Base-by-base conservation (phyloP, 2,329 filamentous ascomycete species). In the Botrytis aclada region DNA sequence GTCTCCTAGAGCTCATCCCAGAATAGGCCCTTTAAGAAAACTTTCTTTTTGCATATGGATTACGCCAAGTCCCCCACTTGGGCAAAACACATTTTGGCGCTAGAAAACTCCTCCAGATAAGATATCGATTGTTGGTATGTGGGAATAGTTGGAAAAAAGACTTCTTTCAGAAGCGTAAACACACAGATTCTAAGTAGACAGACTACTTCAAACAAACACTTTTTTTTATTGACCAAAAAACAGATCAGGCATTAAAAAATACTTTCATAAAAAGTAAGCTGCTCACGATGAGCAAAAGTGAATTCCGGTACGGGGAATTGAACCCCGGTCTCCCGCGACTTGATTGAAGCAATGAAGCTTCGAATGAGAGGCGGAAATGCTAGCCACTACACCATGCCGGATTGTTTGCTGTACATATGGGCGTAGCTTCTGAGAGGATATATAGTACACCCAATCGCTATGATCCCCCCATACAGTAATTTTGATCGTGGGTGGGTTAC, bases 341-440 rank as follows among this genome's bases (percentile, higher is more conserved):
- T 64, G 10, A 34, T 18, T 25, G 10, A 34, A 45, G 1, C 29
- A 3, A 1, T 41, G 0, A 34, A 20, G 29, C 29, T 47, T 34
- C 10, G 12, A 39, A 29, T 66, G 64, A 66, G 45, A 66, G 64
- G 64, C 64, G 64, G 64, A 66, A 54, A 66, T 66, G 64, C 64
- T 66, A 66, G 32, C 64, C 64, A 54, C 45, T 66, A 66, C 64
- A 66, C 64, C 64, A 66, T 66, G 64, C 64, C 64, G 64, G 64
- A 66, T 39, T 4, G 10, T 3, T 29, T n/a, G 10, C 22, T 22
- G 9, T 67, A n/a, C 54, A 1, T 3, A 0, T 7, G 3, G 1
- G 1, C 0, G 0, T 0, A 0, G 0, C 34, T 62, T n/a, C 4
- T 39, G 1, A 16, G 8, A 18, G 3, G 1, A 18, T 10, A n/a